These are phyloP conservation scores for Rhynchospora pubera DNA, from an alignment of 176 grass and related monocot species.

Conservation along the genomic window DNA sequence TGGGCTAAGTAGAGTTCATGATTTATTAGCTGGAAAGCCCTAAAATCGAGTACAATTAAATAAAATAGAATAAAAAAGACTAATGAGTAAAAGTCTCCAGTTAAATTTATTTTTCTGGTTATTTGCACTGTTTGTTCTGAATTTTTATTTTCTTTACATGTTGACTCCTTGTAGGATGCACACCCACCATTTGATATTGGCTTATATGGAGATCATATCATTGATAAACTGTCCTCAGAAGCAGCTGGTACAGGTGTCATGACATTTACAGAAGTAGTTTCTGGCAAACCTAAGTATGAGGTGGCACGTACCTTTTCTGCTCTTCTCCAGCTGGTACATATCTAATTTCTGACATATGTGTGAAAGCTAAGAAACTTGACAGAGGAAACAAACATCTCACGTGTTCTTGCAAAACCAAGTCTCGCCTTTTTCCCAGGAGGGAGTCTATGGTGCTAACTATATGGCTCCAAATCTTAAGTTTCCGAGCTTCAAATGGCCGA, in stretches of 20 bases:
- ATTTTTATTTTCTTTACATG: background rate
- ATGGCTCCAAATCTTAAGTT: no score
- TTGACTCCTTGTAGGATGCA: slow-evolving; percentile 48
- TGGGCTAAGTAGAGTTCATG: background rate
- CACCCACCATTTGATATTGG: slow-evolving; percentile 90
- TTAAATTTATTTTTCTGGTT: background rate
- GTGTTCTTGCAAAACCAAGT: background rate
- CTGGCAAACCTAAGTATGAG: slow-evolving; percentile 57
- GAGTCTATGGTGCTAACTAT: no score
- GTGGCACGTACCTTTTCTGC: slow-evolving; percentile 93
- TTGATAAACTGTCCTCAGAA: slow-evolving; percentile 47
- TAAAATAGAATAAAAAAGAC: background rate
- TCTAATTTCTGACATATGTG: background rate
- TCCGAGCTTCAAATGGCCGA: no score
- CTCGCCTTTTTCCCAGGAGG: background rate
- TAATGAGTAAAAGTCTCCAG: background rate
- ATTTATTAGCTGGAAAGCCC: background rate
- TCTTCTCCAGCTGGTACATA: slow-evolving; percentile 87
- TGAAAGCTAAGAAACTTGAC: background rate
- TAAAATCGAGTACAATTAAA: background rate
- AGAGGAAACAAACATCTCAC: background rate
- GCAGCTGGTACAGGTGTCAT: slow-evolving; percentile 30
- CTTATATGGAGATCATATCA: slow-evolving; percentile 74
- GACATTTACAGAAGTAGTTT: slow-evolving; percentile 66
- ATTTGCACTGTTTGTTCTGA: background rate